These are phyloP conservation scores for Penicillium crystallinum DNA, from an alignment of 495 filamentous ascomycete genomes.

Conservation along the genomic window DNA sequence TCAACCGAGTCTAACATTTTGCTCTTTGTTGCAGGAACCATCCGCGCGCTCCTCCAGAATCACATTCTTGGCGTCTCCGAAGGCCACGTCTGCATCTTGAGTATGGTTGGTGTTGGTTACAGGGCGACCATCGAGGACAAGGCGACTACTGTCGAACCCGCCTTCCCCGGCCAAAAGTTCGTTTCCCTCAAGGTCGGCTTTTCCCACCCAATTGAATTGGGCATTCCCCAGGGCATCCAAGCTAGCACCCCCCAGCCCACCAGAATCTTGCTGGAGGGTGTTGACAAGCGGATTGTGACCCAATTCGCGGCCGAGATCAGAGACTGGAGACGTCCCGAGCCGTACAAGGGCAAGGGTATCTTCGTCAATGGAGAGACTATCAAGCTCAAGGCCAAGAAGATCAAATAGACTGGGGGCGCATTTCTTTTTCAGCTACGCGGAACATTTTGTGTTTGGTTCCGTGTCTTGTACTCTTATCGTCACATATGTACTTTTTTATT, in stretches of 20 bases:
- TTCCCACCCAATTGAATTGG: constrained; percentile 88
- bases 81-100: constrained; percentile 87
- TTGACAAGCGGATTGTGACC: constrained; percentile 78
- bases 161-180: constrained; percentile 78
- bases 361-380: constrained; percentile 97
- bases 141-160: constrained; percentile 60
- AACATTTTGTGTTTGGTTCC: constrained; percentile 22
- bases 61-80: constrained; percentile 90
- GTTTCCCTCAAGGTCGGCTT: constrained; percentile 92
- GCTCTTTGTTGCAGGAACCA: constrained; percentile 59
- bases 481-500: constrained; percentile 34
- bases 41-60: constrained; percentile 81
- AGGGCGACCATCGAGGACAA: constrained; percentile 74
- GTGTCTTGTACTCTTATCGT: constrained; percentile 35
- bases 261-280: constrained; percentile 81
- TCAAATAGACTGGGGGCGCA: constrained; percentile 58
- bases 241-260: constrained; percentile 92
- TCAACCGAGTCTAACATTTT: constrained; percentile 4
- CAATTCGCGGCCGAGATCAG: constrained; percentile 85
- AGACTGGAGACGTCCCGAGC: constrained; percentile 85
- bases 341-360: constrained; percentile 99
- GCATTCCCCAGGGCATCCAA: constrained; percentile 74
- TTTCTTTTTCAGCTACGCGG: constrained; percentile 21
- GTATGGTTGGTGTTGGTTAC: constrained; percentile 96
- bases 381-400: constrained; percentile 97